phyloP scores from a whole-genome alignment of 2,329 filamentous ascomycete species.

The Beauveria scarabaeidicola region DNA sequence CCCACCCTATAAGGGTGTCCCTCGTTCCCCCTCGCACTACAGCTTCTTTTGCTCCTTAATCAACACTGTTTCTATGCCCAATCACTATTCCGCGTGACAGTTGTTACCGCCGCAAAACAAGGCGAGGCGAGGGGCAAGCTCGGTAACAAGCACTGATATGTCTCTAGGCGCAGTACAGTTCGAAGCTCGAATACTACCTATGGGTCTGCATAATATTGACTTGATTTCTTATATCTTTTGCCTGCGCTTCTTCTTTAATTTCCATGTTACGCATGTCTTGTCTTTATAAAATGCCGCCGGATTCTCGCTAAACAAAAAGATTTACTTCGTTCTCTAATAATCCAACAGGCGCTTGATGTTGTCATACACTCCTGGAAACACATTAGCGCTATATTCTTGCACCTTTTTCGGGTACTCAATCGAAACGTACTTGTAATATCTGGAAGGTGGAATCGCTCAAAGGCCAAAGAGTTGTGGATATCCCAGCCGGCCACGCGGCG shows the following conservation, averaged over 20 bases:
- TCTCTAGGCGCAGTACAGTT: not conserved
- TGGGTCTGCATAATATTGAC: not conserved
- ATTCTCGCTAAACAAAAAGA: conserved; percentile 1
- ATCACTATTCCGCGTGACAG: no score
- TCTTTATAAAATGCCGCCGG: not conserved
- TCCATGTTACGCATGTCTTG: not conserved
- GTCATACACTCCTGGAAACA: conserved; percentile 55
- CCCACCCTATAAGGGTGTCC: no score
- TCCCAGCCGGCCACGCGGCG: conserved; percentile 83
- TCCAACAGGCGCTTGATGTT: conserved; percentile 58
- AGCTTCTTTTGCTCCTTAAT: no score
- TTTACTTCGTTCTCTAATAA: conserved; percentile 39
- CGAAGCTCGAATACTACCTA: no score
- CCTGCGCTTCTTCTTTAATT: not conserved
- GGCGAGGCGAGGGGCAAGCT: not conserved
- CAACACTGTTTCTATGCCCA: no score
- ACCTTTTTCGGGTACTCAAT: no score
- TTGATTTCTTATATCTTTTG: not conserved
- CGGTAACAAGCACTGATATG: not conserved
- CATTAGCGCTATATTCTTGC: not conserved
- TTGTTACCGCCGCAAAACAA: not conserved
- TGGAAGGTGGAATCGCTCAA: conserved; percentile 73
- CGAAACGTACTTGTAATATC: conserved; percentile 71
- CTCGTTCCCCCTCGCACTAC: no score
- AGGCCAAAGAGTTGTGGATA: conserved; percentile 71